A percentile compares a stretch with the other conserved stretches of the same genome.
Conservation (phyloP, 2,329 filamentous ascomycete genomes). For the Drechslerella stenobrocha region DNA sequence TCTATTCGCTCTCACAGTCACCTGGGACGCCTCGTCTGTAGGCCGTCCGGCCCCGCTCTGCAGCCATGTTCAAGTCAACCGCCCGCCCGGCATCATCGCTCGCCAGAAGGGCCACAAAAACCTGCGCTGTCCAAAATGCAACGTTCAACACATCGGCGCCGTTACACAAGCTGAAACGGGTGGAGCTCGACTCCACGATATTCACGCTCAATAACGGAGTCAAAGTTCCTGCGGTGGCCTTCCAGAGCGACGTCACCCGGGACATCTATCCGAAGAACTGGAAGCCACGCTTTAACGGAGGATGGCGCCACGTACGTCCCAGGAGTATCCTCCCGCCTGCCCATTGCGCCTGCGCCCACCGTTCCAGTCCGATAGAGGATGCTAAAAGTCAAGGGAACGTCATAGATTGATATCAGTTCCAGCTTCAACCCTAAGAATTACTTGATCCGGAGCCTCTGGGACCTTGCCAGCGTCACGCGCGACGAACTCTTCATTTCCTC, state of each 20-base stretch:
- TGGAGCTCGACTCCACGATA: not conserved
- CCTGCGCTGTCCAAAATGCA: conserved; percentile 2
- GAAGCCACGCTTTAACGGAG: conserved; percentile 9
- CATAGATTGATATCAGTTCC: conserved; percentile 26
- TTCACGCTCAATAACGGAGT: conserved; percentile 12
- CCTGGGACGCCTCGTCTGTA: not conserved
- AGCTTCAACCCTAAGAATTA: conserved; percentile 21
- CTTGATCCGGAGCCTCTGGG: conserved; percentile 11
- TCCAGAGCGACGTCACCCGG: conserved; percentile 14
- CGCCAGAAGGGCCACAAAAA: not conserved
- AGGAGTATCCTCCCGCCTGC: no score
- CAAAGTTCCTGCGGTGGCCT: conserved; percentile 21
- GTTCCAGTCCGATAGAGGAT: no score
- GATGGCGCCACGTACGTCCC: conserved; percentile 24
- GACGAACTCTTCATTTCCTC: conserved; percentile 30
- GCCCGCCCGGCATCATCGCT: not conserved
- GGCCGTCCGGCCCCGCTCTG: not conserved
- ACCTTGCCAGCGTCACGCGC: conserved; percentile 14
- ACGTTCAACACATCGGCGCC: conserved; percentile 13
- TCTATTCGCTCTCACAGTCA: not conserved
- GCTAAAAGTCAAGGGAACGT: no score
- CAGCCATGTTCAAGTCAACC: conserved; percentile 11
- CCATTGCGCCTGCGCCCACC: no score
- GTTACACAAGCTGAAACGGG: not conserved
- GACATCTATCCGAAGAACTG: conserved; percentile 12